These are phyloP conservation scores for Neopestalotiopsis rosae DNA, from an alignment of 2,329 filamentous ascomycete species.

Conservation along the genomic window DNA sequence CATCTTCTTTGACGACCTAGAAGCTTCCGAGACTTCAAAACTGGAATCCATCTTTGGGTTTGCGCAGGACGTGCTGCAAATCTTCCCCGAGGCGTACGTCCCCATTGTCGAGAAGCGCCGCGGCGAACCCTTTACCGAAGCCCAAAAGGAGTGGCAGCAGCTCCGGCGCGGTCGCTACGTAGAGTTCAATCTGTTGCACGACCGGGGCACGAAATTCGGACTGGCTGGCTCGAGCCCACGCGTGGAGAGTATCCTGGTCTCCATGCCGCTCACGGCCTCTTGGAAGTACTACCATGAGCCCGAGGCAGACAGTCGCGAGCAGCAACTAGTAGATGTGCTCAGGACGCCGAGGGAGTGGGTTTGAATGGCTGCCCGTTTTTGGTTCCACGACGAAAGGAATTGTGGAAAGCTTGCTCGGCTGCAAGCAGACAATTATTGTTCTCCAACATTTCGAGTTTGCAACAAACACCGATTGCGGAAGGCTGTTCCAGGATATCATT, in stretches of 20 bases:
- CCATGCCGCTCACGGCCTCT: constrained; percentile 85
- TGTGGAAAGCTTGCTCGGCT: no score
- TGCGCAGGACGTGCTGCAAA: constrained; percentile 79
- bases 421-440: no score
- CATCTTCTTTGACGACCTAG: constrained; percentile 98
- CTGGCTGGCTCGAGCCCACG: constrained; percentile 89
- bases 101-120: constrained; percentile 89
- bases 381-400: no score
- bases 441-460: no score
- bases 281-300: constrained; percentile 97
- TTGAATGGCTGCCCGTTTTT: constrained; percentile 36
- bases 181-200: constrained; percentile 97
- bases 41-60: constrained; percentile 92
- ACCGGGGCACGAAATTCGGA: constrained; percentile 92
- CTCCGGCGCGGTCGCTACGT: constrained; percentile 91
- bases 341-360: constrained; percentile 71
- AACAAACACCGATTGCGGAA: no score
- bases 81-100: constrained; percentile 88
- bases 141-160: constrained; percentile 97
- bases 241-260: constrained; percentile 97
- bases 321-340: constrained; percentile 76
- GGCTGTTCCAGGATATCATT: no score
- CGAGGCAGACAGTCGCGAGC: constrained; percentile 76
- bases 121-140: constrained; percentile 85
- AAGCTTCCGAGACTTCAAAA: constrained; percentile 75